Evolutionary conservation across 306 rosid species (phyloP), one percentile per base, ranked within the genome.

Genomic region (Gastrolobium villosum): DNA sequence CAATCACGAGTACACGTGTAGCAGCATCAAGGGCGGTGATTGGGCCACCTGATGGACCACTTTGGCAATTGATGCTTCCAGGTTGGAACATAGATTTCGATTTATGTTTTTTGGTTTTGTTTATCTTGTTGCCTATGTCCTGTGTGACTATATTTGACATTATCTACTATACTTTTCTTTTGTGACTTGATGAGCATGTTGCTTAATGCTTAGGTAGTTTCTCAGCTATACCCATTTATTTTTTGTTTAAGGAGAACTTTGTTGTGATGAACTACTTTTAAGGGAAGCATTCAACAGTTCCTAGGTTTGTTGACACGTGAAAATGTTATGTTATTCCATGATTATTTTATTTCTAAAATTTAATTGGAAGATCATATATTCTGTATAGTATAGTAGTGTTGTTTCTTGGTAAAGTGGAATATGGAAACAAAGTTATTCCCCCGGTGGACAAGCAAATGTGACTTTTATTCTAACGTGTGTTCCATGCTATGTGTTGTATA

Each of bases 71-170:
- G 79, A 82, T 82, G 81, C 60, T 72, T 85, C 80, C 75, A 82
- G 85, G 75, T 77, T 61, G 84, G 81, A 78, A 70, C 83, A 78
- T 59, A 45, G 75, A 84, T 76, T 82, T 7, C 56, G 10, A 49
- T 70, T 65, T 75, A 69, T 30, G 39, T 15, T 79, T 79, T 40
- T 53, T 30, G 10, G 37, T 46, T 59, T 78, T 75, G 31, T 36
- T 76, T 63, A 65, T 75, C 37, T 31, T 20, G 31, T 75, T 70
- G 50, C 60, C 72, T 20, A 70, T 60, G 53, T 4, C 79, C 55
- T 78, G 20, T 32, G 46, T 34, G 26, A 52, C 72, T 43, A 72
- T 43, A 68, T 77, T 73, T 74, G 60, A 62, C 72, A 79, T 63
- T 69, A 60, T 20, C 48, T 31, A 9, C 48, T 48, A 30, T 48